Base-by-base conservation (phyloP, 176 grass and related monocot genomes). In the Oryza punctata region DNA sequence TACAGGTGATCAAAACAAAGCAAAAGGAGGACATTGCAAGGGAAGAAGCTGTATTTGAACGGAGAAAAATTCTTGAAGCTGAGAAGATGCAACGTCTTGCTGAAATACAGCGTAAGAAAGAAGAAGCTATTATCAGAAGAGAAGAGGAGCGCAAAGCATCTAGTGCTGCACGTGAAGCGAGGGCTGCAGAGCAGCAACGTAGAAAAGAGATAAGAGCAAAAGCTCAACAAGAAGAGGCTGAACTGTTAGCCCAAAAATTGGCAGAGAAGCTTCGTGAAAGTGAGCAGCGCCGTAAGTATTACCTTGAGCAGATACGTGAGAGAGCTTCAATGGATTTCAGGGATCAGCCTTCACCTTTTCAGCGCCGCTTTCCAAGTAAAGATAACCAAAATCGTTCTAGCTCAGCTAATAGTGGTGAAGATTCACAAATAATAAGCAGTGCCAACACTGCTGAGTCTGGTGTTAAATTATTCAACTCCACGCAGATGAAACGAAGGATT, bases 261-360 rank as follows among this genome's bases (percentile, higher is more conserved):
- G 96, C 89, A 73, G 96, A 99, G 90, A 99, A 91, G 66, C 87
- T 99, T 54, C 89, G 93, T 83, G 96, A 99, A 90, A 99, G 96
- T 87, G 96, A 99, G 80, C 96, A 99, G 65, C 93, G 96, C 44
- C 86, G 96, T 30, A 99, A 95, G 21, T 99, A 90, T 92, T 92
- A 99, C 87, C 87, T 99, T 69, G 96, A 99, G 80, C 96, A 99
- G 85, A 99, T 99, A 92, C 93, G 96, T 46, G 96, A 99, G 85
- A 90, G 87, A 88, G 96, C 96, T 86, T 99, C 96, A 38, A 99
- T 99, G 96, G 96, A 99, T 87, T 94, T 99, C 77, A 93, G 96
- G 91, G 96, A 99, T 65, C 96, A 99, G 60, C 84, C 88, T 88
- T 99, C 96, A 57, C 96, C 96, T 80, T 88, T 99, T 79, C 96